Evolutionary conservation across 352 stramenopile genomes (phyloP), one percentile per base, ranked within the genome.

Genomic region (Globisporangium sylvaticum): DNA sequence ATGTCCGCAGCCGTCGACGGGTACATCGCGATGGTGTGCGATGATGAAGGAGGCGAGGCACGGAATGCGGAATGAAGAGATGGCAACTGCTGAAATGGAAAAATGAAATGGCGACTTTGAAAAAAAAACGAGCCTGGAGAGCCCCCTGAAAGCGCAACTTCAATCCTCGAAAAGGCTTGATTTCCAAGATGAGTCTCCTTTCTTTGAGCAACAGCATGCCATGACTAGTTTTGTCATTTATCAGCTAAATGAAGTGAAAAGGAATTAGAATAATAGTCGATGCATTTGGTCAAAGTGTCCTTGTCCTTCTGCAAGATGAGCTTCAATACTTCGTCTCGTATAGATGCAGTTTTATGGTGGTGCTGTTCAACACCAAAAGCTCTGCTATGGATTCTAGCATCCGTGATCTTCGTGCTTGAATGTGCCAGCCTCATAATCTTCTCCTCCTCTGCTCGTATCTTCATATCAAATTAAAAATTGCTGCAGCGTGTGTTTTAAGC

Each of bases 1-100:
- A 79, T 48, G 31, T 76, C 75, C 10, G 44, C 72, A 14, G 71
- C 68, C 59, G 69, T 62, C 46, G 70, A 64, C 67, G 70, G 62
- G 70, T 74, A 73, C 75, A 87, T 67, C n/a, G n/a, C 24, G 14
- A 24, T 34, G n/a, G 50, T 14, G 27, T 37, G 34, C 4, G 52
- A 20, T 46, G 55, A n/a, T 9, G 61, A 50, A 8, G 42, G 6
- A 50, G 42, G 42, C 42, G 37, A 50, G 18, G 31, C 31, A n/a
- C n/a, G n/a, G n/a, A n/a, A 20, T 4, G 12, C 37, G 14, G 37
- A 44, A 44, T 20, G 37, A 59, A 59, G 61, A 66, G 34, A 12
- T 46, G 42, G 18, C 55, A 42, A 46, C 29, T 59, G 54, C 29
- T 59, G 20, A 60, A 60, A 58, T 58, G 27, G 20, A 37, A 37